phyloP scores from a whole-genome alignment of 129 eudicot species.

The Pittosporum tobira region DNA sequence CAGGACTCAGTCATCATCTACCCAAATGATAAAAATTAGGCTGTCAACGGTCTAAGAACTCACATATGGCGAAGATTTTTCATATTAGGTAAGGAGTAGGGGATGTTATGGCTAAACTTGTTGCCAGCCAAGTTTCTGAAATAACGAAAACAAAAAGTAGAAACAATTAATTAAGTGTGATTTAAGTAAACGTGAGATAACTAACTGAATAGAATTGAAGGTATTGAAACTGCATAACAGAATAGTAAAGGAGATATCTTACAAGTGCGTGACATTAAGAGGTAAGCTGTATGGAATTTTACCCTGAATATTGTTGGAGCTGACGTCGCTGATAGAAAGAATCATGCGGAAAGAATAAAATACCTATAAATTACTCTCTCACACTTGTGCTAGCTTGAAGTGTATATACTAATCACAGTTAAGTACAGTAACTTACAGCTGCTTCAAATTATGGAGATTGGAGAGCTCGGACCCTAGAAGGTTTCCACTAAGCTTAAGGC shows the following conservation, averaged over 20 bases:
- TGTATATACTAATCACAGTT: not conserved
- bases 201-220: not conserved
- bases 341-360: conserved; percentile 2
- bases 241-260: conserved; percentile 27
- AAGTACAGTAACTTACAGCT: conserved; percentile 41
- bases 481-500: conserved; percentile 55
- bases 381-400: not conserved
- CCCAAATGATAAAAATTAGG: not conserved
- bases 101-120: conserved; percentile 54
- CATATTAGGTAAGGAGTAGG: conserved; percentile 53
- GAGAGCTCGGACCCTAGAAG: conserved; percentile 61
- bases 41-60: conserved; percentile 19
- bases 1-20: conserved; percentile 14
- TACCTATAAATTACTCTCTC: not conserved
- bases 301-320: conserved; percentile 62
- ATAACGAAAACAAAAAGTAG: not conserved
- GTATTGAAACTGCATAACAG: not conserved
- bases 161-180: not conserved
- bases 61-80: conserved; percentile 69
- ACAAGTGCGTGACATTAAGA: conserved; percentile 69
- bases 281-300: conserved; percentile 70
- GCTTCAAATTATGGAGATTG: conserved; percentile 56
- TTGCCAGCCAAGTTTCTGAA: conserved; percentile 85
- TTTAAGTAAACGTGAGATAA: not conserved
- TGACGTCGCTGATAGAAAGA: conserved; percentile 53